Conservation (phyloP, 768 basidiomycete genomes). For the Rhodotorula toruloides region DNA sequence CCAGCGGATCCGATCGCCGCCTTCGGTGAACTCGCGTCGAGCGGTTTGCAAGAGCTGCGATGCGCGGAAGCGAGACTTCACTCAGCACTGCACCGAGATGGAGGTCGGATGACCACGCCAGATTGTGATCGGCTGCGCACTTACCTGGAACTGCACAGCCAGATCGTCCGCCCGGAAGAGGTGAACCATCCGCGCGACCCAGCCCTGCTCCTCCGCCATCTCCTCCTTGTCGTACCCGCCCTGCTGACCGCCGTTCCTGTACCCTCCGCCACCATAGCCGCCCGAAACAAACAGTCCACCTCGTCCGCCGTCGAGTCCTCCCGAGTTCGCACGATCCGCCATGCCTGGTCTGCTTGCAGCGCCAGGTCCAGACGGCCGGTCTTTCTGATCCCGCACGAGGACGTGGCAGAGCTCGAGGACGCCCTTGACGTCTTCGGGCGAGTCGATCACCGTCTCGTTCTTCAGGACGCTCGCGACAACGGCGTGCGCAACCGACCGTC, state of each 20-base stretch:
- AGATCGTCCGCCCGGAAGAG: slow-evolving; percentile 82
- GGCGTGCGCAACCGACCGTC: slow-evolving; percentile 88
- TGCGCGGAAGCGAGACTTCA: background rate
- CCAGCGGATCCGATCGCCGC: slow-evolving; percentile 90
- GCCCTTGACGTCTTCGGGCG: slow-evolving; percentile 87
- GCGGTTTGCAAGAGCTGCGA: slow-evolving; percentile 81
- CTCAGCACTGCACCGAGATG: too few relatives aligned
- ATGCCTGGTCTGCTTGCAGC: background rate
- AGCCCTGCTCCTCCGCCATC: slow-evolving; percentile 96
- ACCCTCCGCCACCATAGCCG: slow-evolving; percentile 4
- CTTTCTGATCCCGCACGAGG: slow-evolving; percentile 67
- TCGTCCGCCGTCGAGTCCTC: slow-evolving; percentile 47
- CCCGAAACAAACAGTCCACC: slow-evolving; percentile 47
- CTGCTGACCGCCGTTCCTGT: slow-evolving; percentile 53
- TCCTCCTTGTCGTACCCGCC: slow-evolving; percentile 65
- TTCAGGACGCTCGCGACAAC: slow-evolving; percentile 90
- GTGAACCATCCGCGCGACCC: slow-evolving; percentile 98
- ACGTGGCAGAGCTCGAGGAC: slow-evolving; percentile 89
- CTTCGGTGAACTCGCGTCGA: slow-evolving; percentile 71
- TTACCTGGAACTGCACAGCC: slow-evolving; percentile 81
- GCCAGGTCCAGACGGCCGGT: slow-evolving; percentile 33
- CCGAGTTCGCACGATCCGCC: slow-evolving; percentile 55
- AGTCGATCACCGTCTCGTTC: slow-evolving; percentile 92
- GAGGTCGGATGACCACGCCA: too few relatives aligned
- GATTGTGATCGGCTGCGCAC: slow-evolving; percentile 44